phyloP scores from a whole-genome alignment of 2,329 filamentous ascomycete genomes.

The Aspergillus brunneoviolaceus region DNA sequence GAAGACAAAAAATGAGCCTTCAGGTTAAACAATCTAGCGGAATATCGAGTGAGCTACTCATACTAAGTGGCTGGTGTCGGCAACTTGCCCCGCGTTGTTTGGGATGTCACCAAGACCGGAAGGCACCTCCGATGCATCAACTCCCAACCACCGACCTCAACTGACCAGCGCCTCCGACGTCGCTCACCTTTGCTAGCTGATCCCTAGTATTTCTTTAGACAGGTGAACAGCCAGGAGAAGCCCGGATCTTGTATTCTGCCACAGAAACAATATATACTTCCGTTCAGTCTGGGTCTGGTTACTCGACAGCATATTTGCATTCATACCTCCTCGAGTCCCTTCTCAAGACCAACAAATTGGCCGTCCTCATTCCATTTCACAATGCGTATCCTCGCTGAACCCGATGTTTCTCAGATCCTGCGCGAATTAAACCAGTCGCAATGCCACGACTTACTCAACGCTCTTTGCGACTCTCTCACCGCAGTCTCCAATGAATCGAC shows the following conservation, averaged over 20 bases:
- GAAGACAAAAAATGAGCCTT: too few species aligned
- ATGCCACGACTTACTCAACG: conserved; percentile 37
- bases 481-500: conserved; percentile 33
- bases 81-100: neutral
- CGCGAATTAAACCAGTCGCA: conserved; percentile 31
- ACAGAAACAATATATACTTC: too few species aligned
- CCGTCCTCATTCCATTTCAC: neutral
- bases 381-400: conserved; percentile 39
- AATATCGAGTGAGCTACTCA: too few species aligned
- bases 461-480: conserved; percentile 36
- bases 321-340: too few species aligned
- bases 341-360: too few species aligned
- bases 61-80: too few species aligned
- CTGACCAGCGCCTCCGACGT: neutral
- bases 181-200: neutral
- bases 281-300: neutral
- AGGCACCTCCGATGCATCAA: neutral
- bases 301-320: neutral
- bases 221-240: too few species aligned
- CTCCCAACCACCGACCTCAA: neutral
- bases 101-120: too few species aligned
- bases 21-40: too few species aligned
- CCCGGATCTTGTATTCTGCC: too few species aligned
- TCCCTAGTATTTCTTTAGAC: too few species aligned
- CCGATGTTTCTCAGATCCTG: conserved; percentile 35